Conservation (phyloP, 2,329 filamentous ascomycete genomes). For the Aureobasidium sp. region DNA sequence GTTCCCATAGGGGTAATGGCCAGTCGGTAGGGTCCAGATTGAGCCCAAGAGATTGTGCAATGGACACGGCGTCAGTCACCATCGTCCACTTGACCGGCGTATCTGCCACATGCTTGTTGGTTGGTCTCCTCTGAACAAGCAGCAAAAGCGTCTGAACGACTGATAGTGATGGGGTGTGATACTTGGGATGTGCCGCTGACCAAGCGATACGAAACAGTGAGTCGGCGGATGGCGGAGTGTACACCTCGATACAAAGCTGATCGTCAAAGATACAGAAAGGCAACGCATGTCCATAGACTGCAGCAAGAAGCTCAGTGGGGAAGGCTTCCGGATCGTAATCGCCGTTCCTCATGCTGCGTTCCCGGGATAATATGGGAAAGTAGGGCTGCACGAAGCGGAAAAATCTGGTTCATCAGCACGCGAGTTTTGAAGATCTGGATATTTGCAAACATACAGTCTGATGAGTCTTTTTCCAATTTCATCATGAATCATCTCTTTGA, state of each 20-base stretch:
- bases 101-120: slow-evolving; percentile 29
- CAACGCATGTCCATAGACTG: slow-evolving; percentile 39
- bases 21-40: slow-evolving; percentile 57
- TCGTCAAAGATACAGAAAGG: slow-evolving; percentile 41
- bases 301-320: slow-evolving; percentile 34
- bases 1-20: slow-evolving; percentile 58
- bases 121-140: slow-evolving; percentile 28
- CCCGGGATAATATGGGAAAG: slow-evolving; percentile 37
- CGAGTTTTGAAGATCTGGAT: neutral
- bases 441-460: slow-evolving; percentile 24
- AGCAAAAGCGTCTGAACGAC: slow-evolving; percentile 28
- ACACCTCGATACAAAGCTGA: slow-evolving; percentile 30
- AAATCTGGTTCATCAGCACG: slow-evolving; percentile 21
- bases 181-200: slow-evolving; percentile 25
- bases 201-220: slow-evolving; percentile 28
- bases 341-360: slow-evolving; percentile 27
- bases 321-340: slow-evolving; percentile 28
- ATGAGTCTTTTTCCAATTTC: slow-evolving; percentile 34
- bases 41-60: slow-evolving; percentile 53
- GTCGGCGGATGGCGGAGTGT: slow-evolving; percentile 29
- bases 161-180: slow-evolving; percentile 28
- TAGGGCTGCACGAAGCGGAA: slow-evolving; percentile 40
- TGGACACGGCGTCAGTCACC: slow-evolving; percentile 38
- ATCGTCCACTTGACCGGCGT: slow-evolving; percentile 30
- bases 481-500: slow-evolving; percentile 28